These are phyloP conservation scores for Phalaenopsis equestris DNA, from an alignment of 106 monocot genomes.

Conservation along the genomic window DNA sequence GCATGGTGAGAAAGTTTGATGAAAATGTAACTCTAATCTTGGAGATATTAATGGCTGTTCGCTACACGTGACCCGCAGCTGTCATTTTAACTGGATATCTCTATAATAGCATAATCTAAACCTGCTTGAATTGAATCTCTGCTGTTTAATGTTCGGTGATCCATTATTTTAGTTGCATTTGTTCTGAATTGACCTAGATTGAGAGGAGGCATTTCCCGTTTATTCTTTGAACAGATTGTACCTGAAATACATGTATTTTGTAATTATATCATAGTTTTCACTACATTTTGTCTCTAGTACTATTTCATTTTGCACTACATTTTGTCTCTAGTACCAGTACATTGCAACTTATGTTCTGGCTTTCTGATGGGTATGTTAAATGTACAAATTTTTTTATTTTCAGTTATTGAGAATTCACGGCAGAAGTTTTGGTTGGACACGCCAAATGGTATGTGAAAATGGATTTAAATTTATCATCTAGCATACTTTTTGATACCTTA, in stretches of 20 bases:
- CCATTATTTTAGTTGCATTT: neutral
- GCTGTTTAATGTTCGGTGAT: neutral
- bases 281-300: neutral
- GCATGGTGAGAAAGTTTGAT: neutral
- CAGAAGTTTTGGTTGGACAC: conserved; percentile 73
- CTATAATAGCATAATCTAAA: neutral
- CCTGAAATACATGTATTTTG: neutral
- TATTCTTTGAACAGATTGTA: neutral
- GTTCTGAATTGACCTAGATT: neutral
- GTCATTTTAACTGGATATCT: neutral
- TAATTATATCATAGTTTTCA: neutral
- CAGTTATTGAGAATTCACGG: conserved; percentile 64
- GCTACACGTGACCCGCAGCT: neutral
- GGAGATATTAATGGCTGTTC: neutral
- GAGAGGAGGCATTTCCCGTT: neutral
- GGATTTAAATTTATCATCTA: neutral
- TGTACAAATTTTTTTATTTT: conserved; percentile 1
- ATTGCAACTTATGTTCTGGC: neutral
- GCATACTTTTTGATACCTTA: neutral
- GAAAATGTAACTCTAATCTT: neutral
- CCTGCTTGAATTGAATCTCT: neutral
- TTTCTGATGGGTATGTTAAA: conserved; percentile 9
- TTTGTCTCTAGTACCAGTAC: neutral
- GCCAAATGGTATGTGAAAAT: conserved; percentile 58
- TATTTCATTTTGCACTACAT: neutral